These are phyloP conservation scores for Starmera amethionina DNA, from an alignment of 805 yeast genomes.

Conservation along the genomic window DNA sequence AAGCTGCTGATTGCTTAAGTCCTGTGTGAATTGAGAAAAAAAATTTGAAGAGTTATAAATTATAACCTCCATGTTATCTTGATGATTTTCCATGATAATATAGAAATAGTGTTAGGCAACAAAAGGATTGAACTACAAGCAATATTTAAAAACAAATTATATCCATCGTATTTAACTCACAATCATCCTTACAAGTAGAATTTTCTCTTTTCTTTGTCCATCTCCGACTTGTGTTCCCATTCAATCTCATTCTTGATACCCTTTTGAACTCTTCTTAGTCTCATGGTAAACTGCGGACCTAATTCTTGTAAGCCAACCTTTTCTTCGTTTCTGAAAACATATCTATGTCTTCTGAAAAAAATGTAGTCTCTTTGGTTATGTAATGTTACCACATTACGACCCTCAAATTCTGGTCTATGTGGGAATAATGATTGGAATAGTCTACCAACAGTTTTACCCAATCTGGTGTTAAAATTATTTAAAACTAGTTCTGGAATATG, in stretches of 20 bases:
- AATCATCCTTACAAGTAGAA: slow-evolving; percentile 50
- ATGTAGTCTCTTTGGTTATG: slow-evolving; percentile 96
- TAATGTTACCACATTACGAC: slow-evolving; percentile 90
- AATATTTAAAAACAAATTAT: no score
- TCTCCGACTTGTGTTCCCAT: slow-evolving; percentile 94
- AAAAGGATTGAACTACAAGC: no score
- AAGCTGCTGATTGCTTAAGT: no score
- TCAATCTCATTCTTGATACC: slow-evolving; percentile 88
- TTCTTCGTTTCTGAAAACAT: slow-evolving; percentile 80
- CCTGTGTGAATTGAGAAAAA: no score
- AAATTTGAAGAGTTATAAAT: no score
- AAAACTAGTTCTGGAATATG: slow-evolving; percentile 89
- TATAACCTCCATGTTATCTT: no score
- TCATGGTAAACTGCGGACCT: slow-evolving; percentile 93
- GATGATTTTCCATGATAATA: no score
- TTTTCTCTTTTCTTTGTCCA: slow-evolving; percentile 94
- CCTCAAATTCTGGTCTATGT: slow-evolving; percentile 85
- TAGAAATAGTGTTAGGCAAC: no score
- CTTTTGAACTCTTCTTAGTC: slow-evolving; percentile 78
- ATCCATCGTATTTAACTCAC: neutral
- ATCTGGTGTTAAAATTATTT: slow-evolving; percentile 85
- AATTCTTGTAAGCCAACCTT: slow-evolving; percentile 91
- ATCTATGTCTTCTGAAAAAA: slow-evolving; percentile 92
- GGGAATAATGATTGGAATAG: slow-evolving; percentile 90
- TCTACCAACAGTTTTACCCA: slow-evolving; percentile 90